These are phyloP conservation scores for Mycena haematopus DNA, from an alignment of 768 basidiomycete genomes.

Conservation along the genomic window DNA sequence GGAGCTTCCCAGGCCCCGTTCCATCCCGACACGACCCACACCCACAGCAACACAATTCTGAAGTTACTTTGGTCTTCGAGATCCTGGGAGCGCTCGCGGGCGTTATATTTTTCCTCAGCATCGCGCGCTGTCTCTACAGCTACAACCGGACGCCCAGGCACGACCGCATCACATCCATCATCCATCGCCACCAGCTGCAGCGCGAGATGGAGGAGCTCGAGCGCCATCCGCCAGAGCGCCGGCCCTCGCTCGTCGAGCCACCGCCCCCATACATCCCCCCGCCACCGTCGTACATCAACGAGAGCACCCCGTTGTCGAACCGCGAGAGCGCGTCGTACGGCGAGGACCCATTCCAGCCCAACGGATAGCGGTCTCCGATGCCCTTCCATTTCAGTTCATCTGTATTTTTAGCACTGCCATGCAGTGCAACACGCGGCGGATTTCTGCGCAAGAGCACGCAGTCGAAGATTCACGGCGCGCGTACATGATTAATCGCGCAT, in stretches of 20 bases:
- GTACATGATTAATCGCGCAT: background rate
- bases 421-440: background rate
- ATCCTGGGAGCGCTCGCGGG: slow-evolving; percentile 50
- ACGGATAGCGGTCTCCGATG: slow-evolving; percentile 14
- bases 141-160: slow-evolving; percentile 52
- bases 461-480: too few relatives aligned
- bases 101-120: slow-evolving; percentile 41
- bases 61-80: slow-evolving; percentile 45
- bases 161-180: slow-evolving; percentile 50
- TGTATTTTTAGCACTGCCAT: slow-evolving; percentile 15
- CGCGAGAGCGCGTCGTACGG: background rate
- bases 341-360: slow-evolving; percentile 7
- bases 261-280: slow-evolving; percentile 61
- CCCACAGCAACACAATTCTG: slow-evolving; percentile 30
- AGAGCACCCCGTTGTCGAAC: slow-evolving; percentile 14
- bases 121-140: slow-evolving; percentile 49
- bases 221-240: slow-evolving; percentile 42
- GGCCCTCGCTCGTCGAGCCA: slow-evolving; percentile 41
- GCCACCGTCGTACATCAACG: slow-evolving; percentile 50
- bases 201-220: slow-evolving; percentile 57
- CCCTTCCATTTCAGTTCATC: background rate
- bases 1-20: slow-evolving; percentile 13
- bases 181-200: slow-evolving; percentile 54
- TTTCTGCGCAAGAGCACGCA: too few relatives aligned
- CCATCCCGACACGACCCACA: slow-evolving; percentile 33